phyloP scores from a whole-genome alignment of 108 stramenopile genomes.

The Chaetoceros muelleri region DNA sequence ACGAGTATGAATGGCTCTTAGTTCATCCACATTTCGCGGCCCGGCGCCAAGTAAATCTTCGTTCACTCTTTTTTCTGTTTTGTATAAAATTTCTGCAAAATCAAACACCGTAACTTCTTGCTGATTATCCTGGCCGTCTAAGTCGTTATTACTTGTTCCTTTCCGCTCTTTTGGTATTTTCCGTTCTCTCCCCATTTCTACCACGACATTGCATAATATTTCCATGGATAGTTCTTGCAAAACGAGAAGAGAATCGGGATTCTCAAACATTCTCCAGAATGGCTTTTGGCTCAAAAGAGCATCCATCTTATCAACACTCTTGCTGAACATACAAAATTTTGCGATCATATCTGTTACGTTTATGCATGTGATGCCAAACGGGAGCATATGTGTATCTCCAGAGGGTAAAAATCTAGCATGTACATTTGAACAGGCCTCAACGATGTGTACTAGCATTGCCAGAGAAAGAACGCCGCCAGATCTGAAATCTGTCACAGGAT shows the following conservation, averaged over 20 bases:
- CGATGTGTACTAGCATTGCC: slow-evolving; percentile 75
- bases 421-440: slow-evolving; percentile 22
- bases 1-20: slow-evolving; percentile 43
- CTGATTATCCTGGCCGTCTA: slow-evolving; percentile 14
- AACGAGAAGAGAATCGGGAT: slow-evolving; percentile 72
- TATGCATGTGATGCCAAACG: slow-evolving; percentile 82
- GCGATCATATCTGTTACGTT: slow-evolving; percentile 84
- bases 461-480: slow-evolving; percentile 73
- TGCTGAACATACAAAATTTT: slow-evolving; percentile 73
- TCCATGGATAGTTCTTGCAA: slow-evolving; percentile 68
- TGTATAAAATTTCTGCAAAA: slow-evolving; percentile 69
- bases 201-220: slow-evolving; percentile 68
- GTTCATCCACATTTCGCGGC: slow-evolving; percentile 64
- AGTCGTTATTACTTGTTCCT: slow-evolving; percentile 11
- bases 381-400: slow-evolving; percentile 63
- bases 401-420: slow-evolving; percentile 26
- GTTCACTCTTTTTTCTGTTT: slow-evolving; percentile 62
- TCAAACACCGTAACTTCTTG: slow-evolving; percentile 75
- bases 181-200: slow-evolving; percentile 35
- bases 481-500: slow-evolving; percentile 85
- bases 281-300: slow-evolving; percentile 72
- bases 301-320: slow-evolving; percentile 77
- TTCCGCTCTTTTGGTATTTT: slow-evolving; percentile 14
- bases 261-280: slow-evolving; percentile 85
- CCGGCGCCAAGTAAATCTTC: slow-evolving; percentile 74